A percentile compares a stretch with the other conserved stretches of the same genome.
Conservation (phyloP, 1,284 basidiomycete species). For the Pascua sp. region DNA sequence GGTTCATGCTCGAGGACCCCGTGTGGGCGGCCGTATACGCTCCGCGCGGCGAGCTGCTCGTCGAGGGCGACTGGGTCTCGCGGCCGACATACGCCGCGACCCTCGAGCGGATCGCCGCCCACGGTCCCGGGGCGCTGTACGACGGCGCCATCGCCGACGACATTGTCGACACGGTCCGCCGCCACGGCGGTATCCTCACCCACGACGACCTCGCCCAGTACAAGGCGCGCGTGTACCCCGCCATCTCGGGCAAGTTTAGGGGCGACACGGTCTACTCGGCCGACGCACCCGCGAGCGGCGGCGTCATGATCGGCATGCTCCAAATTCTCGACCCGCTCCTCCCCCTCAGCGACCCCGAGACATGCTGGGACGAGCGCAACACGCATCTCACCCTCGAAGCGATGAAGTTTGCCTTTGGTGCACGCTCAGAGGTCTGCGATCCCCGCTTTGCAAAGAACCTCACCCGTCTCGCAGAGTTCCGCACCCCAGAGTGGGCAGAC, state of each 20-base stretch:
- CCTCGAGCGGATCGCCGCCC: slow-evolving; percentile 39
- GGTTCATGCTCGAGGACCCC: slow-evolving; percentile 67
- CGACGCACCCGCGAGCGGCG: slow-evolving; percentile 63
- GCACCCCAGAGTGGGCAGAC: slow-evolving; percentile 67
- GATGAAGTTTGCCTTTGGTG: slow-evolving; percentile 53
- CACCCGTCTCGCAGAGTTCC: slow-evolving; percentile 61
- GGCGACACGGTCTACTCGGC: slow-evolving; percentile 78
- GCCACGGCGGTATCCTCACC: slow-evolving; percentile 42
- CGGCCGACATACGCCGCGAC: slow-evolving; percentile 57
- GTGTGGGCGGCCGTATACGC: slow-evolving; percentile 80
- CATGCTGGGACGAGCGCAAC: slow-evolving; percentile 15
- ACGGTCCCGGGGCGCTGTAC: slow-evolving; percentile 46
- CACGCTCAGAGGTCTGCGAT: slow-evolving; percentile 72
- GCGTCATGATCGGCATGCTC: slow-evolving; percentile 44
- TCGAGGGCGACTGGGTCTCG: slow-evolving; percentile 68
- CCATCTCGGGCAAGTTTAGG: slow-evolving; percentile 71
- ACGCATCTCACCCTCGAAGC: slow-evolving; percentile 53
- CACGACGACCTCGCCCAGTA: slow-evolving; percentile 54
- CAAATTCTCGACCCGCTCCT: slow-evolving; percentile 37
- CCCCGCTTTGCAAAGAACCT: slow-evolving; percentile 55
- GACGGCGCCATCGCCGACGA: slow-evolving; percentile 43
- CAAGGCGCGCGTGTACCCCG: slow-evolving; percentile 64
- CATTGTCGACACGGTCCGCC: slow-evolving; percentile 35
- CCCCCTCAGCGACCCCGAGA: background rate
- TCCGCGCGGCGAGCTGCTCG: slow-evolving; percentile 66